Evolutionary conservation across 1,284 basidiomycete species (phyloP), one percentile per base, ranked within the genome.

Genomic region (Boletus austroedulis): DNA sequence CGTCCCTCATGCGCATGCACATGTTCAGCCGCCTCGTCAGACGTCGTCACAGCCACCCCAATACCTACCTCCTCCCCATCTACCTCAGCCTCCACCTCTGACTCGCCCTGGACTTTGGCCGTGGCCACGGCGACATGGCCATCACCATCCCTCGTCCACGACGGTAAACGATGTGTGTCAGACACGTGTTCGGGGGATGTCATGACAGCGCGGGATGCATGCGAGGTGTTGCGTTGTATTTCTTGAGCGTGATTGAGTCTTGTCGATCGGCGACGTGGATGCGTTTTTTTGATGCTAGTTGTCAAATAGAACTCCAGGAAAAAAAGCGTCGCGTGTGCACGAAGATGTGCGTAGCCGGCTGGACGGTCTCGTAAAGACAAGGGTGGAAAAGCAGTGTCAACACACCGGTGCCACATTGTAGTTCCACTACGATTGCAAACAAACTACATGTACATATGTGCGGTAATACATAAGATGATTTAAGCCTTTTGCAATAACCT

Each of bases 401-500:
- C 23, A 40, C 38, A n/a, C 19, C 38, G 15, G 15, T 34, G 34
- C 34, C 34, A 36, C 34, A 36, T n/a, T n/a, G n/a, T n/a, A n/a
- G n/a, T n/a, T n/a, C n/a, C n/a, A n/a, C n/a, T n/a, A n/a, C 36
- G 19, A 56, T 50, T 73, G 70, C 53, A 46, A 51, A 28, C 53
- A 34, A 50, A 32, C 62, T 73, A 73, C 64, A 55, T 62, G 62
- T 73, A 73, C 69, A 73, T 62, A 62, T 62, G 59, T 62, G 64
- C 59, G 36, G 23, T 60, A 62, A 71, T 70, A 71, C 65, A 70
- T 71, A 73, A 38, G 9, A 46, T 69, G 65, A 28, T 46, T 65
- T 38, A 47, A 15, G 51, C 55, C 52, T 67, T 61, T 60, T 53
- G 41, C 56, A 64, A 69, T 65, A 61, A 24, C 47, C 57, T 67